phyloP scores from a whole-genome alignment of 176 grass and related monocot genomes.

The Oryza officinalis region DNA sequence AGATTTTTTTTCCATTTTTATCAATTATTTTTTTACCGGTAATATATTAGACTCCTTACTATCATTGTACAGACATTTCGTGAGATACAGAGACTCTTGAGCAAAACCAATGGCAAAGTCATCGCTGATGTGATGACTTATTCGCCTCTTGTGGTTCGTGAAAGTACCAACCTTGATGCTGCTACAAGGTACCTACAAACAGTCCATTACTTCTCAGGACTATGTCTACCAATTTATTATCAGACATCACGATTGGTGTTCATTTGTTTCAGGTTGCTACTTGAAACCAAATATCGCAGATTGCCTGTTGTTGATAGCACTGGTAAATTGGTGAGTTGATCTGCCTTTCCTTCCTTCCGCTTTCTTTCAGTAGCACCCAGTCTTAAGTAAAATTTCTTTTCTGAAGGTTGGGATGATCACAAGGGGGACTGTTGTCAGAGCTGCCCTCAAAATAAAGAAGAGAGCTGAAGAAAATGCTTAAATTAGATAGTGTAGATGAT shows the following conservation, averaged over 20 bases:
- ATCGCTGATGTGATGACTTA: slow-evolving; percentile 86
- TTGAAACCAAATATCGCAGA: slow-evolving; percentile 49
- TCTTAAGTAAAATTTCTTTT: background rate
- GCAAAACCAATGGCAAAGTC: slow-evolving; percentile 86
- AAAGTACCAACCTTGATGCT: slow-evolving; percentile 94
- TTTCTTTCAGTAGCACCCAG: background rate
- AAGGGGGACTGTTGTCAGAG: slow-evolving; percentile 48
- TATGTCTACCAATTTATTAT: background rate
- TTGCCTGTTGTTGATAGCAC: background rate
- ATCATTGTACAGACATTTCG: slow-evolving; percentile 60
- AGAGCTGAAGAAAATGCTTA: slow-evolving; percentile 23
- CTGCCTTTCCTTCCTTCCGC: background rate
- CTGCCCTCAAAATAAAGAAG: slow-evolving; percentile 53
- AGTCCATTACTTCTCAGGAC: slow-evolving; percentile 16
- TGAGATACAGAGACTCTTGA: slow-evolving; percentile 84
- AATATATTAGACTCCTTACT: slow-evolving; percentile 32
- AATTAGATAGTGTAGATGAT: slow-evolving; percentile 12
- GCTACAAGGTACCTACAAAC: slow-evolving; percentile 62
- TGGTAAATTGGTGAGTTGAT: background rate
- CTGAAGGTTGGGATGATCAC: slow-evolving; percentile 57
- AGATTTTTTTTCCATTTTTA: background rate
- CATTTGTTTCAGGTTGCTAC: slow-evolving; percentile 37
- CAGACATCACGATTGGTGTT: background rate
- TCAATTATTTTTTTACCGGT: background rate
- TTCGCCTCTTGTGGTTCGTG: slow-evolving; percentile 71